A percentile compares a stretch with the other conserved stretches of the same genome.
Evolutionary conservation across 768 basidiomycete species (phyloP).

Genomic region (Hemileccinum impolitum): DNA sequence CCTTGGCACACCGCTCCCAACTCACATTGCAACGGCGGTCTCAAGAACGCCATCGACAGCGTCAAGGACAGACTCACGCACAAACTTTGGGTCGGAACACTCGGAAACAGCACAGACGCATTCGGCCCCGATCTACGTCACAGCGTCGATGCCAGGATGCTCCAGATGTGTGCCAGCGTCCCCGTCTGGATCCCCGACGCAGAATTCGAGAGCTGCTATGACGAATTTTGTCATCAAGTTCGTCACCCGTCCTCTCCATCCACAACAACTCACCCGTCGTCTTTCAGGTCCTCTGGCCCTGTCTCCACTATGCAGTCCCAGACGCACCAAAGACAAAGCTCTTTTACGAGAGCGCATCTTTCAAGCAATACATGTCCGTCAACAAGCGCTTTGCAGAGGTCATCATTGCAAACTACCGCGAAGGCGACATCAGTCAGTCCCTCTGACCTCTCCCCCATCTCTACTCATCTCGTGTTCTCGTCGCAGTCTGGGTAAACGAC

Average conservation of each 20-base stretch:
- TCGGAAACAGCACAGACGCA: conserved; percentile 67
- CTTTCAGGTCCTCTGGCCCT: conserved; percentile 78
- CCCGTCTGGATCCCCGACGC: conserved; percentile 81
- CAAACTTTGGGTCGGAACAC: conserved; percentile 66
- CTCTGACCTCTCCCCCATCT: background rate
- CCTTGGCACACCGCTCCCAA: conserved; percentile 56
- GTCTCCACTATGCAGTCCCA: conserved; percentile 81
- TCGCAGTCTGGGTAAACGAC: conserved; percentile 80
- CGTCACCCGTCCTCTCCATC: conserved; percentile 18
- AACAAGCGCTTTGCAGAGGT: conserved; percentile 88
- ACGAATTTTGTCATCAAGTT: conserved; percentile 84
- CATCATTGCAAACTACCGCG: conserved; percentile 75
- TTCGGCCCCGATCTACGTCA: conserved; percentile 54
- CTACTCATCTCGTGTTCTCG: conserved; percentile 4
- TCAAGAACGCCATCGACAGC: conserved; percentile 78
- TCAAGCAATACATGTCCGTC: conserved; percentile 82
- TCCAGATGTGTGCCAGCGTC: conserved; percentile 37
- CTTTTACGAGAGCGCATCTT: conserved; percentile 77
- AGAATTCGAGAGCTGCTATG: conserved; percentile 77
- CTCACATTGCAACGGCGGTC: conserved; percentile 72
- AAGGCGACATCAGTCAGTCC: conserved; percentile 75
- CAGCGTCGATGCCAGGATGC: conserved; percentile 52
- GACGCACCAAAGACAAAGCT: conserved; percentile 82
- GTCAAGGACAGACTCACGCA: conserved; percentile 51
- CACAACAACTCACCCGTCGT: conserved; percentile 17